Conservation (phyloP, 805 yeast genomes). For the Middelhovenomyces tepae region DNA sequence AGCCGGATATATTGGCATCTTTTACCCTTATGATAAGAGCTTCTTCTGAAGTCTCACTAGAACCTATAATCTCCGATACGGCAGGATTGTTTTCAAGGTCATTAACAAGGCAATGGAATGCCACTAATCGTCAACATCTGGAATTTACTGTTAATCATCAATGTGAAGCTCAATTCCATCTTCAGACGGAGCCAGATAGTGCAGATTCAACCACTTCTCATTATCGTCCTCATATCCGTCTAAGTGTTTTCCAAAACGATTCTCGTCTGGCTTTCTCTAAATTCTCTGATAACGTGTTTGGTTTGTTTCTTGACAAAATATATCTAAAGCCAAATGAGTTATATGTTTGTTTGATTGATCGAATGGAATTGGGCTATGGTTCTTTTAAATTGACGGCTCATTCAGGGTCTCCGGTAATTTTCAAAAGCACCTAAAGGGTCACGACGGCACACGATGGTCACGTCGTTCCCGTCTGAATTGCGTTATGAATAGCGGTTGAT, state of each 20-base stretch:
- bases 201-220: no score
- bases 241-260: slow-evolving; percentile 9
- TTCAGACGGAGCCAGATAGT: neutral
- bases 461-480: slow-evolving; percentile 10
- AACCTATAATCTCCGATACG: neutral
- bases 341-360: slow-evolving; percentile 13
- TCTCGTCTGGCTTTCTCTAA: slow-evolving; percentile 5
- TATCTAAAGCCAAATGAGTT: neutral
- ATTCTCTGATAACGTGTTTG: slow-evolving; percentile 12
- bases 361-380: slow-evolving; percentile 22
- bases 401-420: slow-evolving; percentile 9
- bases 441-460: no score
- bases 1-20: neutral
- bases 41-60: neutral
- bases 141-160: neutral
- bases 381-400: slow-evolving; percentile 7
- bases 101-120: slow-evolving; percentile 1
- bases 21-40: neutral
- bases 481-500: no score
- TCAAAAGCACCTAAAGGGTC: no score
- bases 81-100: slow-evolving; percentile 1
- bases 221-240: slow-evolving; percentile 15
- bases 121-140: neutral
- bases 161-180: neutral
- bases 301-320: slow-evolving; percentile 12